A percentile compares a stretch with the other conserved stretches of the same genome.
These are phyloP conservation scores for Pistacia integerrima DNA, from an alignment of 345 rosid genomes.

Conservation along the genomic window DNA sequence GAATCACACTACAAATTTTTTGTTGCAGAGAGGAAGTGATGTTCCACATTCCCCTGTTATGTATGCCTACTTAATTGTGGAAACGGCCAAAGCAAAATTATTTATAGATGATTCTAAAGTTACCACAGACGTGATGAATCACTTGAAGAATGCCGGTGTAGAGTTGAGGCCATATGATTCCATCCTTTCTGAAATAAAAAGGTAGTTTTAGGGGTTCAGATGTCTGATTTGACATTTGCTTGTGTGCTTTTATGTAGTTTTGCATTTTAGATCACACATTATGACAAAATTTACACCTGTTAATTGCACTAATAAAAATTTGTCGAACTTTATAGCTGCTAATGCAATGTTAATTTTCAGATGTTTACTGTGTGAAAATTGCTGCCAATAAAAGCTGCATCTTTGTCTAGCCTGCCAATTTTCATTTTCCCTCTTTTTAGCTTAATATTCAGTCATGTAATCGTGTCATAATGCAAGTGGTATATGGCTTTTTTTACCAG, in stretches of 20 bases:
- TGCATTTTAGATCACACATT: neutral
- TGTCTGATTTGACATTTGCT: neutral
- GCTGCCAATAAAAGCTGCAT: neutral
- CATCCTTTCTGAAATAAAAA: slow-evolving; percentile 75
- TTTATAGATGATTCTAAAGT: slow-evolving; percentile 75
- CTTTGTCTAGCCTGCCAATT: neutral
- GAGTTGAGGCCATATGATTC: slow-evolving; percentile 71
- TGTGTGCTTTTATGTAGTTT: slow-evolving; percentile 4
- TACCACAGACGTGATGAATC: slow-evolving; percentile 67
- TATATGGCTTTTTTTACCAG: slow-evolving; percentile 36
- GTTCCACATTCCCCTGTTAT: slow-evolving; percentile 97
- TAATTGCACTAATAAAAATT: neutral
- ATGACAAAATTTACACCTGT: neutral
- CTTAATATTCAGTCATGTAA: neutral
- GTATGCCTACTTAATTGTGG: slow-evolving; percentile 86
- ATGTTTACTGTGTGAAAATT: neutral
- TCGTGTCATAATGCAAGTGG: slow-evolving; percentile 1
- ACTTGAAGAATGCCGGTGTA: slow-evolving; percentile 69
- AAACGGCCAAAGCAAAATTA: slow-evolving; percentile 62
- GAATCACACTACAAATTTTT: slow-evolving; percentile 9
- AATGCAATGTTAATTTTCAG: neutral
- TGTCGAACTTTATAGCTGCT: neutral
- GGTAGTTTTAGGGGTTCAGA: slow-evolving; percentile 38
- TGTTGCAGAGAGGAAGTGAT: slow-evolving; percentile 89
- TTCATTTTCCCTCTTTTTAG: neutral